Evolutionary conservation across 2,329 filamentous ascomycete genomes (phyloP).

Genomic region (Phialophora chinensis): DNA sequence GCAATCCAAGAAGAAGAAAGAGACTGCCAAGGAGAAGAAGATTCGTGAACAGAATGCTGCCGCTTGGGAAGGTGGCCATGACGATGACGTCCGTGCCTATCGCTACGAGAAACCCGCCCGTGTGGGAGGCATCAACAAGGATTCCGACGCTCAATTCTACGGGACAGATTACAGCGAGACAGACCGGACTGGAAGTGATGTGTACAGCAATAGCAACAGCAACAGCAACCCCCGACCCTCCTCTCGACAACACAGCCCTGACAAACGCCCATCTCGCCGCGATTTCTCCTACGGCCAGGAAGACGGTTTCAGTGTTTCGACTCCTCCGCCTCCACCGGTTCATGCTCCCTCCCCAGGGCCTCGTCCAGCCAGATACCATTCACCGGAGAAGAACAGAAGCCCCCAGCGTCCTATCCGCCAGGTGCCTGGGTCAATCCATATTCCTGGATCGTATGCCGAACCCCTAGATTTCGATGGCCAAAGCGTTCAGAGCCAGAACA

Average conservation of each 20-base stretch:
- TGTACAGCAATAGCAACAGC: constrained; percentile 45
- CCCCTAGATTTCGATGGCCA: constrained; percentile 51
- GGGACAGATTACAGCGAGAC: constrained; percentile 73
- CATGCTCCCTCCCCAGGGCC: constrained; percentile 21
- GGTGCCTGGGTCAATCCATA: constrained; percentile 50
- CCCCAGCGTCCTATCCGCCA: constrained; percentile 35
- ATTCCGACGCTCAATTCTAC: constrained; percentile 82
- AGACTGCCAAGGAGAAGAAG: constrained; percentile 54
- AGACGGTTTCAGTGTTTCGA: constrained; percentile 30
- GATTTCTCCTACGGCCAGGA: constrained; percentile 40
- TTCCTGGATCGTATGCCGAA: constrained; percentile 35
- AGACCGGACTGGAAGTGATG: constrained; percentile 50
- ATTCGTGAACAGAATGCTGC: constrained; percentile 44
- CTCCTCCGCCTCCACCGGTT: constrained; percentile 21
- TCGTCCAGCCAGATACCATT: constrained; percentile 32
- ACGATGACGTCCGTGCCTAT: constrained; percentile 78
- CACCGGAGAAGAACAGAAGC: constrained; percentile 31
- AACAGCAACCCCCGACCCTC: constrained; percentile 40
- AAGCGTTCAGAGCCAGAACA: constrained; percentile 49
- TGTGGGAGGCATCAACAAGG: constrained; percentile 86
- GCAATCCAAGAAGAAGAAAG: constrained; percentile 47
- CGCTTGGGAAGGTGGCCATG: constrained; percentile 65
- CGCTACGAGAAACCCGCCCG: constrained; percentile 83
- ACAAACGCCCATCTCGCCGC: constrained; percentile 36
- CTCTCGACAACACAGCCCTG: constrained; percentile 30